Percentiles rank a stretch among this genome's conserved stretches.
phyloP scores from a whole-genome alignment of 2,329 filamentous ascomycete species.

The Leptographium lundbergii region DNA sequence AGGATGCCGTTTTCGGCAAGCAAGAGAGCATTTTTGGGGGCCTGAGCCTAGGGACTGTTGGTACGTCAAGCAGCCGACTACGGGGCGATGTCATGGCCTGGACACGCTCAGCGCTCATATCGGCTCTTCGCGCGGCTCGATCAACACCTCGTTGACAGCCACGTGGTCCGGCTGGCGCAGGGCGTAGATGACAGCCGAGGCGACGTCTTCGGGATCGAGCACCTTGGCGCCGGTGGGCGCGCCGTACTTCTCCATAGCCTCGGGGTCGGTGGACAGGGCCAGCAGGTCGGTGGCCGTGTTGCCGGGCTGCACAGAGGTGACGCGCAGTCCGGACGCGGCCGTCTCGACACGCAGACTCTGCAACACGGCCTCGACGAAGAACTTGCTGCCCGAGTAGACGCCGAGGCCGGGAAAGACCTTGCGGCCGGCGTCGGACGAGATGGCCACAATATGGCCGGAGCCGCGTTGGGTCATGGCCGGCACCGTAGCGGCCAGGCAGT shows the following conservation, averaged over 20 bases:
- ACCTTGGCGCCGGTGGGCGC: slow-evolving; percentile 65
- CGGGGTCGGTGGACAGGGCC: slow-evolving; percentile 60
- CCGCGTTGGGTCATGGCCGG: slow-evolving; percentile 60
- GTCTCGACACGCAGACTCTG: slow-evolving; percentile 65
- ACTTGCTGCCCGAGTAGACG: slow-evolving; percentile 73
- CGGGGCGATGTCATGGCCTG: neutral
- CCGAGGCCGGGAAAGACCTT: slow-evolving; percentile 73
- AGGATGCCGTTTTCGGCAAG: neutral
- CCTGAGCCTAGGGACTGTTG: neutral
- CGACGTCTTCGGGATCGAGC: slow-evolving; percentile 60
- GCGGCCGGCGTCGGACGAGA: slow-evolving; percentile 70
- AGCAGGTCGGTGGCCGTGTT: slow-evolving; percentile 64
- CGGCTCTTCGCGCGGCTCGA: slow-evolving; percentile 66
- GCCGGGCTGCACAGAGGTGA: slow-evolving; percentile 65
- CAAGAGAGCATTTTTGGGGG: neutral
- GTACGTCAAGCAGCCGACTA: neutral
- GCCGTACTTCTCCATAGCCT: slow-evolving; percentile 68
- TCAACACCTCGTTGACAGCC: slow-evolving; percentile 67
- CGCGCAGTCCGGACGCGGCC: slow-evolving; percentile 57
- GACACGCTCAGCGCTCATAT: slow-evolving; percentile 37
- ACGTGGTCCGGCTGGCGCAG: slow-evolving; percentile 63
- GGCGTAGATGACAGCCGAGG: slow-evolving; percentile 60
- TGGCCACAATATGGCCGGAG: slow-evolving; percentile 61
- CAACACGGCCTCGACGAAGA: slow-evolving; percentile 75
- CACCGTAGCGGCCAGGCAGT: slow-evolving; percentile 57